Evolutionary conservation across 352 stramenopile genomes (phyloP), one percentile per base, ranked within the genome.

Genomic region (Phytophthora vignae): DNA sequence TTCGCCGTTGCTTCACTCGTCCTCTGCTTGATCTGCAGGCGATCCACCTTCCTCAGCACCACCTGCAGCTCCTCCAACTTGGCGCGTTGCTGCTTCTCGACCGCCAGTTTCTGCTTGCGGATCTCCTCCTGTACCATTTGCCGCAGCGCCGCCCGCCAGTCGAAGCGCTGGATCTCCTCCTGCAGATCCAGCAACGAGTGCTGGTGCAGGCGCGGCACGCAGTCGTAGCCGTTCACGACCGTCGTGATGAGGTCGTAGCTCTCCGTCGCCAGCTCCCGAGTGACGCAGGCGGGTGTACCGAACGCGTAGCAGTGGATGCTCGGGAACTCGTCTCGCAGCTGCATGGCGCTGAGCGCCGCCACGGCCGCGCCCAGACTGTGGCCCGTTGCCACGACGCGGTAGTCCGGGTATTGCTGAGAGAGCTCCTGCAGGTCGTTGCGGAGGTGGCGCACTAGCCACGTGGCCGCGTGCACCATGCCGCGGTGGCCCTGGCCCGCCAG

Each of bases 171-270:
- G 31, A 96, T 84, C 61, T 95, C 79, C 19, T 84, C 71, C 57
- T 93, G 87, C 40, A 96, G 63, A 22, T 81, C 72, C 8, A 87
- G 44, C 31, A 96, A 74, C 50, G 84, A 93, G 67, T 94, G 83
- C 62, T 93, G 85, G 49, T 94, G 88, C 40, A 95, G 70, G 15
- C 89, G 85, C 10, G 89, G 89, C 15, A 96, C 87, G 58, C 87
- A 95, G 73, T 96, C 89, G 67, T 94, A 90, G 21, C 87, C 87
- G 40, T 93, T 87, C 33, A 96, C 83, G 29, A 96, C 76, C 2
- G 77, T 85, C 9, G 87, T 94, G 12, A 96, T 85, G 50, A 84
- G 85, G 29, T 82, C 80, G 12, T 79, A 68, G 48, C 84, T 93
- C 9, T 66, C 68, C 25, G 73, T 61, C 2, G 89, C 89, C 19